Percentiles rank a stretch among this genome's conserved stretches.
Evolutionary conservation across 2,329 filamentous ascomycete genomes (phyloP).

Genomic region (Thielaviopsis musarum): DNA sequence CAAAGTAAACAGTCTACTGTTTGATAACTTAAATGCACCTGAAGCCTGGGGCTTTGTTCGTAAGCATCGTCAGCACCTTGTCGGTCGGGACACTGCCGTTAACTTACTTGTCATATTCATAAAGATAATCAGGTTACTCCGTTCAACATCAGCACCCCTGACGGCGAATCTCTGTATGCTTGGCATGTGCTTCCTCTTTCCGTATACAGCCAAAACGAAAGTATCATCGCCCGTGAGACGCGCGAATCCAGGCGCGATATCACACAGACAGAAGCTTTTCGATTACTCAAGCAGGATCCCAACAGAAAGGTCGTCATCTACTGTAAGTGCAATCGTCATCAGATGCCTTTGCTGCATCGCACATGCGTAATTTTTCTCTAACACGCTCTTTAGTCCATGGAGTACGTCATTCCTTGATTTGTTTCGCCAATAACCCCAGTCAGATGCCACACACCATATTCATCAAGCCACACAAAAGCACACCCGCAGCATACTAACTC

Average conservation of each 20-base stretch:
- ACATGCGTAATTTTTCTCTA: not conserved
- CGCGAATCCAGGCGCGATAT: constrained; percentile 36
- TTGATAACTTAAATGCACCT: constrained; percentile 56
- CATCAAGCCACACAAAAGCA: constrained; percentile 9
- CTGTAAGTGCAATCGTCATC: constrained; percentile 18
- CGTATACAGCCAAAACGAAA: constrained; percentile 38
- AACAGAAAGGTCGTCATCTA: constrained; percentile 44
- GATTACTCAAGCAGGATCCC: constrained; percentile 44
- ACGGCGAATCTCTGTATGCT: constrained; percentile 63
- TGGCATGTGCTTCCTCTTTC: constrained; percentile 82
- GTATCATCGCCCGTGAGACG: constrained; percentile 41
- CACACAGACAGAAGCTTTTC: constrained; percentile 39
- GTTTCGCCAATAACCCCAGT: not conserved
- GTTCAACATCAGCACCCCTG: constrained; percentile 58
- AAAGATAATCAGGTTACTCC: constrained; percentile 75
- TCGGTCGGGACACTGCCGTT: not conserved
- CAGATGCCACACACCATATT: constrained; percentile 18
- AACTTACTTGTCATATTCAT: not conserved
- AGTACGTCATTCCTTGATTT: not conserved
- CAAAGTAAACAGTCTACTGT: constrained; percentile 55
- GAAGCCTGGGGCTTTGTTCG: constrained; percentile 77
- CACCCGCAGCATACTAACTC: constrained; percentile 31
- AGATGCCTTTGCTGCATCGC: no score
- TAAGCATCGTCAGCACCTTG: constrained; percentile 21
- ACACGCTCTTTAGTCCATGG: constrained; percentile 5